Base-by-base conservation (phyloP, 192 early-diverging fungal species). In the Coemansia sp. region DNA sequence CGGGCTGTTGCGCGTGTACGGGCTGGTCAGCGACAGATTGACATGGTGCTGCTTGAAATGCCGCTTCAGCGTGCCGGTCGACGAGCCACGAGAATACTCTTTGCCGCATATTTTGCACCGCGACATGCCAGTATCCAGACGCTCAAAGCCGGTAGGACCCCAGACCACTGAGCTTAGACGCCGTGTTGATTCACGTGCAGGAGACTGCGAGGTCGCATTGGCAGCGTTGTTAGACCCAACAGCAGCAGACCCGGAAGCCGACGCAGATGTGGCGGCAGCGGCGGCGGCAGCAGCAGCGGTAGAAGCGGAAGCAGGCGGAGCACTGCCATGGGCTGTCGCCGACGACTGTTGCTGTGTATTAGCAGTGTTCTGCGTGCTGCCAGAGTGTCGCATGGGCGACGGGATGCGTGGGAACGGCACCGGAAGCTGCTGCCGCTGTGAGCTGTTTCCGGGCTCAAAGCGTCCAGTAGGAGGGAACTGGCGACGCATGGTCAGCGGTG, bases 131-230 rank as follows among this genome's bases (percentile, higher is more conserved):
- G 82, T 73, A 35, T 84, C 82, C 6, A 84, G 78, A 61, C 77
- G 73, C 66, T 84, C 78, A 64, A 84, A 84, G 14, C 82, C 82
- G 11, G 70, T 79, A 7, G 76, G 77, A 0, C 82, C 78, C 82
- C 82, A 84, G 22, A 84, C 82, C 12, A 84, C 78, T 35, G 82
- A 84, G 82, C 82, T 84, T 54, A 84, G 64, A 33, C 82, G 77
- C 51, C 82, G 67, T 5, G 77, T 79, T 8, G 82, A 79, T 69
- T 84, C 82, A 52, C 82, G 82, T 20, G 67, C 81, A 15, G 81
- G 81, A 36, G 81, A 83, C 69, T 83, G 81, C 63, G 81, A 77
- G 7, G 63, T 36, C 8, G 65, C 66, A 17, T 52, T 66, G 6
- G 51, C 61, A 6, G 66, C 28, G 0, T 64, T 65, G 3, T 55